phyloP scores from a whole-genome alignment of 768 basidiomycete species.

The Leccinum sublutescens region DNA sequence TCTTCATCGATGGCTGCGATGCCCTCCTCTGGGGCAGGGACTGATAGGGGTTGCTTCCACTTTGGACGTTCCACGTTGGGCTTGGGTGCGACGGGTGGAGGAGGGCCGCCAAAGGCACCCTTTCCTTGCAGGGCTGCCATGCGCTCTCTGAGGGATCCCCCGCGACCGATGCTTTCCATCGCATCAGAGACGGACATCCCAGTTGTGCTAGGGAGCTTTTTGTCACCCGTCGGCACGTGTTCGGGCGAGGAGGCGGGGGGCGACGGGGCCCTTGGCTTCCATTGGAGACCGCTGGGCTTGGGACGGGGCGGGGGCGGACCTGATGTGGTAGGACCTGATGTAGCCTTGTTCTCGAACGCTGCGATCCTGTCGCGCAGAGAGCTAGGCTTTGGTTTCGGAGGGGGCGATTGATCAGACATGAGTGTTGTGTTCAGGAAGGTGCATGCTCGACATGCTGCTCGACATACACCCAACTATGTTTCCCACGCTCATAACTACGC shows the following conservation, averaged over 20 bases:
- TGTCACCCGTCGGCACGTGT: conserved; percentile 14
- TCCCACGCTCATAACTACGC: conserved; percentile 23
- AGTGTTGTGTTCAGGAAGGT: conserved; percentile 10
- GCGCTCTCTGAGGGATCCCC: conserved; percentile 83
- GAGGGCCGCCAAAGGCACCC: conserved; percentile 66
- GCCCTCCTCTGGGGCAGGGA: conserved; percentile 39
- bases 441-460: conserved; percentile 23
- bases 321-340: conserved; percentile 28
- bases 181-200: conserved; percentile 87
- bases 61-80: conserved; percentile 68
- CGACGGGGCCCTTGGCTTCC: conserved; percentile 65
- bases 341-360: conserved; percentile 71
- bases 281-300: conserved; percentile 65
- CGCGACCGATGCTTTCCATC: conserved; percentile 78
- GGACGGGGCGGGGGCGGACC: conserved; percentile 34
- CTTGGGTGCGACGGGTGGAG: conserved; percentile 47
- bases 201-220: conserved; percentile 26
- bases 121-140: conserved; percentile 92
- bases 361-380: conserved; percentile 88
- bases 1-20: conserved; percentile 12
- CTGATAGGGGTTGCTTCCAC: conserved; percentile 79
- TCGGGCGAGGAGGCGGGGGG: conserved; percentile 29
- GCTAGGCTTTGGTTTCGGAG: conserved; percentile 65
- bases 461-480: conserved; percentile 5
- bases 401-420: conserved; percentile 62